Evolutionary conservation across 371 early-diverging fungal species (phyloP).

Genomic region (Lichtheimia ornata): DNA sequence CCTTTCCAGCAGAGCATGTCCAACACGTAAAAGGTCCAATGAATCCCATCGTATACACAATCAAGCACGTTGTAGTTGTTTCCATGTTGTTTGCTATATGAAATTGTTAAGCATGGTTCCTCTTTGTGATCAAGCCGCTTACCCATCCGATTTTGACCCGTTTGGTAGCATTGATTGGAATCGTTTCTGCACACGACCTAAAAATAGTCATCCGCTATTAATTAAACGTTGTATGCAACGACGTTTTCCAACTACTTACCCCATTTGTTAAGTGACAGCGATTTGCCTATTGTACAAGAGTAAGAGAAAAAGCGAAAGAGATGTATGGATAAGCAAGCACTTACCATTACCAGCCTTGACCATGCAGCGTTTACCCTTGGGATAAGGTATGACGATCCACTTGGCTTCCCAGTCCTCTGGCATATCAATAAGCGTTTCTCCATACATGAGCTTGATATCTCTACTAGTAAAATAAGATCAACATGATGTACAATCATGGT

Average conservation of each 20-base stretch:
- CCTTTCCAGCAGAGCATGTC: constrained; percentile 72
- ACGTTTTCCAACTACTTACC: constrained; percentile 20
- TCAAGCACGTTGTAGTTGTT: constrained; percentile 60
- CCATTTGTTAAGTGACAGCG: constrained; percentile 33
- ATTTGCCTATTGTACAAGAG: constrained; percentile 23
- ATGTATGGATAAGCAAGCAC: constrained; percentile 7
- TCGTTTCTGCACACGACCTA: constrained; percentile 37
- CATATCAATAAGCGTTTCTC: constrained; percentile 55
- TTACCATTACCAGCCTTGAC: constrained; percentile 57
- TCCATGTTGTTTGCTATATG: neutral
- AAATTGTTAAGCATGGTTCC: no score
- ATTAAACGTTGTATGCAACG: neutral
- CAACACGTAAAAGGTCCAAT: constrained; percentile 61
- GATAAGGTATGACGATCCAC: constrained; percentile 58
- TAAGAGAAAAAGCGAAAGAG: neutral
- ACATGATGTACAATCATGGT: neutral
- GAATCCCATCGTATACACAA: constrained; percentile 58
- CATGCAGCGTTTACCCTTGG: constrained; percentile 63
- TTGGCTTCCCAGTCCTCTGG: constrained; percentile 52
- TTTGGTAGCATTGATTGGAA: constrained; percentile 63
- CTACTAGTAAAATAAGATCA: neutral
- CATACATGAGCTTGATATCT: constrained; percentile 56
- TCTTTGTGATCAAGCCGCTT: neutral
- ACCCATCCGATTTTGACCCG: constrained; percentile 40
- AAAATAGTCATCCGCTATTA: neutral